Evolutionary conservation across 2,329 filamentous ascomycete species (phyloP), one percentile per base, ranked within the genome.

Genomic region (Cladobotryum mycophilum): DNA sequence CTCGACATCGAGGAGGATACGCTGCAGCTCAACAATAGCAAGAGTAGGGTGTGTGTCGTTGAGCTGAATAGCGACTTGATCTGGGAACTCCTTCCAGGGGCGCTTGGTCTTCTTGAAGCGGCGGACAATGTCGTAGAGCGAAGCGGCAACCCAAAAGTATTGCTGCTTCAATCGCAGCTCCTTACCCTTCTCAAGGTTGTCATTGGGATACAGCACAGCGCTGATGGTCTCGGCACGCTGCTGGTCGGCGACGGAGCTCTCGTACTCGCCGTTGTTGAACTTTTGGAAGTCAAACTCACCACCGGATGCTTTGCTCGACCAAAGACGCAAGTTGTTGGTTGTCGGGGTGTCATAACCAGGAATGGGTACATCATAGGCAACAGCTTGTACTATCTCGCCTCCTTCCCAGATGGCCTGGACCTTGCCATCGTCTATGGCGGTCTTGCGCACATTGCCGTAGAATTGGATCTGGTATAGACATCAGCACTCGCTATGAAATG

Each of bases 221-320:
- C 91, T 96, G 73, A 99, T 99, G 49, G 92, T 97, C 76, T 99
- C 93, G n/a, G 93, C 93, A 52, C 89, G 86, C 75, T 99, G 93
- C 71, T 97, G 90, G 60, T 99, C 93, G n/a, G 88, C 89, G 37
- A 99, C 93, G 12, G 93, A 95, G 73, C 88, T 93, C 73, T 99
- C 93, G 66, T 99, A 99, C 61, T 99, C 91, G 56, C 93, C 93
- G 53, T 80, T 93, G 73, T 99, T 99, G 83, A 99, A 99, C 69
- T 97, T 97, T 65, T 96, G 92, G 73, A 99, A 99, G 73, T 99
- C 92, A 58, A 99, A 99, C 70, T 99, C 93, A 58, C 93, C 93
- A 60, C 89, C 92, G 42, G 91, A 91, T 41, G 93, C 92, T 72
- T 96, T 96, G 76, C 90, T 96, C 41, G 90, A 96, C 93, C 93